Evolutionary conservation across 1,284 basidiomycete species (phyloP).

Genomic region (Melampsora americana): DNA sequence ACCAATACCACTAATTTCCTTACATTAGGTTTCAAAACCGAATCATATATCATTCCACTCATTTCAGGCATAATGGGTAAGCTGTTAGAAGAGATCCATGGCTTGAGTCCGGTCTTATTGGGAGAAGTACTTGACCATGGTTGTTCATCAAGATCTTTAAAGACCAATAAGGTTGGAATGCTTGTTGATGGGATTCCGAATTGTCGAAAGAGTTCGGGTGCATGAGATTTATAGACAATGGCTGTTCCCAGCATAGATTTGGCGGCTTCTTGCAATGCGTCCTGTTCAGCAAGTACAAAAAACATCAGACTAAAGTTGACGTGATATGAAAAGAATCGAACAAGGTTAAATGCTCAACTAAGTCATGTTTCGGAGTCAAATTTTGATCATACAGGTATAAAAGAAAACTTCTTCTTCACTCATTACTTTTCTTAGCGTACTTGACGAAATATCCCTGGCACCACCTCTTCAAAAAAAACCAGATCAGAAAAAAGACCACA

Average conservation of each 20-base stretch:
- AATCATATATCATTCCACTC: neutral
- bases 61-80: conserved; percentile 17
- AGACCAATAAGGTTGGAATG: conserved; percentile 13
- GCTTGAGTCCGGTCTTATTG: neutral
- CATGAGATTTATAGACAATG: conserved; percentile 7
- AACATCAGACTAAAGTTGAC: neutral
- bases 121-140: conserved; percentile 23
- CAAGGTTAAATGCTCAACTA: neutral
- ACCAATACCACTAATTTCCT: conserved; percentile 23
- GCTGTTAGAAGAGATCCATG: conserved; percentile 16
- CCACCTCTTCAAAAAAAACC: conserved; percentile 9
- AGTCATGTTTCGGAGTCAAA: neutral
- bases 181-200: neutral
- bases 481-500: neutral
- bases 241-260: conserved; percentile 14
- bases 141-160: conserved; percentile 20
- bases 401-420: conserved; percentile 24
- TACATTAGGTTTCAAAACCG: conserved; percentile 3
- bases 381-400: conserved; percentile 13
- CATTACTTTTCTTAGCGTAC: conserved; percentile 8
- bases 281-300: neutral
- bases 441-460: conserved; percentile 4
- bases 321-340: neutral
- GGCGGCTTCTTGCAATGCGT: neutral
- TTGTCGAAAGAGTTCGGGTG: neutral